Conservation (phyloP, 331 rosid genomes). For the Quercus lobata region DNA sequence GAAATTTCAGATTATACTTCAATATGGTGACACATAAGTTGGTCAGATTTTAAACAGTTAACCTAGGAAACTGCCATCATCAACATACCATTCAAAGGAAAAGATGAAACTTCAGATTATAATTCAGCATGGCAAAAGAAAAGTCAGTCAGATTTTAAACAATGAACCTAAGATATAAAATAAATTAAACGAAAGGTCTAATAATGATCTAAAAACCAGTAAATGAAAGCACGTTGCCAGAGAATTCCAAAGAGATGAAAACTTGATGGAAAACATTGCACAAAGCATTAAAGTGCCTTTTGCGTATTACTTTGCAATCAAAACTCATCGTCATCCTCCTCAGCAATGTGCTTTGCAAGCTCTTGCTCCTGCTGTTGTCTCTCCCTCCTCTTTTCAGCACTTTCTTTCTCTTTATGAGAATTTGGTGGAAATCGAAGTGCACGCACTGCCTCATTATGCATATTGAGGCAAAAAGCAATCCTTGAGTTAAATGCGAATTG, state of each 20-base stretch:
- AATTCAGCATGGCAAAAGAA: not conserved
- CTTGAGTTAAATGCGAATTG: constrained; percentile 94
- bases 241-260: not conserved
- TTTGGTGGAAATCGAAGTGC: constrained; percentile 91
- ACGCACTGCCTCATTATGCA: constrained; percentile 95
- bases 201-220: not conserved
- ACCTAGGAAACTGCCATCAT: not conserved
- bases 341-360: constrained; percentile 85
- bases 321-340: constrained; percentile 61
- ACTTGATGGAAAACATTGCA: not conserved
- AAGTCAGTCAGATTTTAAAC: not conserved
- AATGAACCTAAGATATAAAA: not conserved
- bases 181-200: not conserved
- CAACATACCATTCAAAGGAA: not conserved
- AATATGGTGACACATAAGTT: not conserved
- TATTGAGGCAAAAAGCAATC: constrained; percentile 91
- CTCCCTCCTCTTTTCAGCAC: constrained; percentile 96
- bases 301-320: not conserved
- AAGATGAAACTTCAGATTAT: not conserved
- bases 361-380: constrained; percentile 98
- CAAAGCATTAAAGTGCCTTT: not conserved
- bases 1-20: constrained; percentile 2
- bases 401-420: constrained; percentile 58
- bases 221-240: constrained; percentile 3
- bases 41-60: not conserved